Conservation (phyloP, 352 stramenopile genomes). For the Halophytophthora polymorphica region DNA sequence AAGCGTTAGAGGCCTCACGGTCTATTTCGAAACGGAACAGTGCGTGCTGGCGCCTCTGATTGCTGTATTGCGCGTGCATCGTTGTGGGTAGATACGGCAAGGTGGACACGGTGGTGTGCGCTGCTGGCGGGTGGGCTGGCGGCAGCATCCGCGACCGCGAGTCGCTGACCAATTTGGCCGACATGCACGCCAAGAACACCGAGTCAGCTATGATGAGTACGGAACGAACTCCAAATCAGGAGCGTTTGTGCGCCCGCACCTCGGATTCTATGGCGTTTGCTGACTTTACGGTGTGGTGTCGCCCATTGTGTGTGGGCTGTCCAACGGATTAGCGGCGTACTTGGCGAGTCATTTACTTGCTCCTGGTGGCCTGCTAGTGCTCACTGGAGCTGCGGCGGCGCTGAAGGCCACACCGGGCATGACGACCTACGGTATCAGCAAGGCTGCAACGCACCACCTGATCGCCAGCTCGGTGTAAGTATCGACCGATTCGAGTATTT, state of each 20-base stretch:
- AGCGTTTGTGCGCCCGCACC: too few relatives aligned
- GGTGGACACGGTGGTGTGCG: constrained; percentile 76
- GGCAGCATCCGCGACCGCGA: constrained; percentile 68
- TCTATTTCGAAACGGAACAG: too few relatives aligned
- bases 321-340: too few relatives aligned
- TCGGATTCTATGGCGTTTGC: not conserved
- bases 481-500: not conserved
- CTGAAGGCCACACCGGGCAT: constrained; percentile 77
- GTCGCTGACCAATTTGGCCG: constrained; percentile 53
- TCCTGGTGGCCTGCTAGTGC: constrained; percentile 66
- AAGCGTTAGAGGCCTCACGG: too few relatives aligned
- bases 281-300: constrained; percentile 4
- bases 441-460: constrained; percentile 88
- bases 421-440: constrained; percentile 87
- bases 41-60: too few relatives aligned
- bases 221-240: too few relatives aligned
- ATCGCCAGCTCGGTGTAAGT: constrained; percentile 79
- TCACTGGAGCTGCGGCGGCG: constrained; percentile 82
- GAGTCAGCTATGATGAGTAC: constrained; percentile 75
- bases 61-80: constrained; percentile 5
- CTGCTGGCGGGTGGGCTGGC: constrained; percentile 76
- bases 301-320: constrained; percentile 6
- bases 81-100: constrained; percentile 38
- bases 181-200: constrained; percentile 81
- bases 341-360: constrained; percentile 67